Evolutionary conservation across 2,329 filamentous ascomycete genomes (phyloP).

Genomic region (Arthrobotrys pseudoclavata): DNA sequence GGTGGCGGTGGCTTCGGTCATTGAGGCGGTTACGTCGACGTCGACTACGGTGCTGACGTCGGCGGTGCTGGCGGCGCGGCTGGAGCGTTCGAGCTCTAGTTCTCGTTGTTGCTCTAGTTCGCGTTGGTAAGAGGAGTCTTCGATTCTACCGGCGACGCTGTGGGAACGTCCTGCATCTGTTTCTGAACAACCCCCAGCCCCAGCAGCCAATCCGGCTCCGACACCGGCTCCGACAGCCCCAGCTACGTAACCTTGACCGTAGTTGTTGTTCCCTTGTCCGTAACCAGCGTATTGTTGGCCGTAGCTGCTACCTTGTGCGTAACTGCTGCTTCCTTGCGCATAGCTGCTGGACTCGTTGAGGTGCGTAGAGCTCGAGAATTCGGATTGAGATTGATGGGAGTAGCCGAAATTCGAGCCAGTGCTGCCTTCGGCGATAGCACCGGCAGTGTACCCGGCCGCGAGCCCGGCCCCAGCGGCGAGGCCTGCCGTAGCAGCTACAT

Average conservation of each 20-base stretch:
- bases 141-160: constrained; percentile 21
- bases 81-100: neutral
- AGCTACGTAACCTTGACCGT: constrained; percentile 2
- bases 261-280: constrained; percentile 8
- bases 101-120: constrained; percentile 18
- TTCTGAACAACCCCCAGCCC: neutral
- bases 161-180: constrained; percentile 2
- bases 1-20: constrained; percentile 3
- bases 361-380: constrained; percentile 14
- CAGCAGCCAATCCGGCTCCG: neutral
- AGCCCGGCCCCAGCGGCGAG: neutral
- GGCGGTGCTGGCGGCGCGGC: constrained; percentile 12
- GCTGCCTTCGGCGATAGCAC: constrained; percentile 7
- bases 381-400: constrained; percentile 18
- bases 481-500: neutral
- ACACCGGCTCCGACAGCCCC: neutral
- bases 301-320: constrained; percentile 20
- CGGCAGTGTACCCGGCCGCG: constrained; percentile 1
- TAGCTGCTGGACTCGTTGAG: constrained; percentile 10
- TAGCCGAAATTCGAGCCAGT: constrained; percentile 11
- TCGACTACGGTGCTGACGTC: constrained; percentile 14
- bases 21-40: constrained; percentile 23
- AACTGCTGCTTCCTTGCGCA: constrained; percentile 18
- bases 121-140: constrained; percentile 18
- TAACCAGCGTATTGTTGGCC: constrained; percentile 13